Evolutionary conservation across 148 eudicot species (phyloP), one percentile per base, ranked within the genome.

Genomic region (Silene conica): DNA sequence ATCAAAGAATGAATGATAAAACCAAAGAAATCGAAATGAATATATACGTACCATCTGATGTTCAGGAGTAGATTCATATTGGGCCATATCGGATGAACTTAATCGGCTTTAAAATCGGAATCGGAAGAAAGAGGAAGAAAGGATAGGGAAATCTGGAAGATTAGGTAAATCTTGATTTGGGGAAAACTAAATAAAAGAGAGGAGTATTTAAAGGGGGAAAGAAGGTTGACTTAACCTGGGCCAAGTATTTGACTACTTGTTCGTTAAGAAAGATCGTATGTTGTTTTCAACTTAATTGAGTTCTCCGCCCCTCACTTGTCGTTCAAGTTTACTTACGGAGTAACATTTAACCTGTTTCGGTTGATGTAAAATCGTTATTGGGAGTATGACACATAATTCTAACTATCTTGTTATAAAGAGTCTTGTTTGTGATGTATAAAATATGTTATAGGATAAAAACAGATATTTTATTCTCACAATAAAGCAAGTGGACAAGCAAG

Each of bases 31-130:
- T 6, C 1, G 13, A 19, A 15, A 65, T 22, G 5, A 31, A 31
- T 31, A 31, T 31, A 72, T 45, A 23, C 73, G 43, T 45, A 81
- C 83, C 74, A 68, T 55, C 23, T 68, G 77, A 12, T 77, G 60
- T 7, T 69, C 64, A 21, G 52, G 41, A 31, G 43, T 66, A 7
- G 48, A 67, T 68, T 50, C 77, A 72, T 8, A 25, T 61, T 73
- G 74, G 21, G 80, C 77, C 83, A 81, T 76, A 38, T 20, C 13
- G 18, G 65, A 64, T 41, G 45, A 59, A 1, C 14, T 14, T 14
- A 60, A 48, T 10, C 25, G 9, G 8, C 11, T 1, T 3, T 15
- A 15, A 73, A 3, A 8, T 18, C 34, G 26, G 34, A 3, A 8
- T 18, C 34, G 26, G 34, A 19, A 18, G 3, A 22, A 25, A 58